phyloP scores from a whole-genome alignment of 2,329 filamentous ascomycete genomes.

The Alternaria arbusti region DNA sequence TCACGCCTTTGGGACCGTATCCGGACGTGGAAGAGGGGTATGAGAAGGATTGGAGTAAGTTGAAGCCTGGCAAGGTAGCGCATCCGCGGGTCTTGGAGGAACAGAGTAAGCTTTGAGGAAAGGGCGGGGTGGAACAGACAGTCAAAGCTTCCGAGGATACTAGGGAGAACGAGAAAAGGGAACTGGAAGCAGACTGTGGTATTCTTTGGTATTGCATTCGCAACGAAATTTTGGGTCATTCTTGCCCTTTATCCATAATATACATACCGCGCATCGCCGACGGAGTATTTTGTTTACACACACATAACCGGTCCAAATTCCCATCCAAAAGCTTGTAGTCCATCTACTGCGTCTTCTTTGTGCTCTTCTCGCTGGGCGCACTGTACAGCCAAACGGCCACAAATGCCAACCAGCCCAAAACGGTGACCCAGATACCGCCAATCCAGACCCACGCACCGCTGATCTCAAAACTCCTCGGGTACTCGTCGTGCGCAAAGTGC shows the following conservation, averaged over 20 bases:
- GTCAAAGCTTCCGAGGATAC: not conserved
- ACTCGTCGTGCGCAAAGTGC: conserved; percentile 98
- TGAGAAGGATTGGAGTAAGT: conserved; percentile 56
- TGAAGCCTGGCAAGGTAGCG: conserved; percentile 57
- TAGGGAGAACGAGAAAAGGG: not conserved
- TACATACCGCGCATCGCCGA: conserved; percentile 19
- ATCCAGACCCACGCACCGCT: conserved; percentile 95
- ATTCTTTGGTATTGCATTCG: not conserved
- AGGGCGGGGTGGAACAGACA: not conserved
- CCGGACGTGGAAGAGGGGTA: conserved; percentile 63
- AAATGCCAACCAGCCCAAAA: conserved; percentile 84
- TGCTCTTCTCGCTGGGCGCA: conserved; percentile 61
- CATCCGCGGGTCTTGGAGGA: conserved; percentile 49
- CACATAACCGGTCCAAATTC: conserved; percentile 2
- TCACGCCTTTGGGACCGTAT: conserved; percentile 68
- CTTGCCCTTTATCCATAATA: conserved; percentile 15
- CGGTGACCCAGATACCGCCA: conserved; percentile 81
- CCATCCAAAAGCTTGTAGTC: not conserved
- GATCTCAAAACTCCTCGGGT: conserved; percentile 88
- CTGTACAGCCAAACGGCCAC: conserved; percentile 87
- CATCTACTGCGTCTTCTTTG: conserved; percentile 57
- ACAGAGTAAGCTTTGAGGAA: conserved; percentile 29
- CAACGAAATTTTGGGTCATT: conserved; percentile 14
- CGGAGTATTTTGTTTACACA: conserved; percentile 6
- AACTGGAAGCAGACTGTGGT: not conserved